These are phyloP conservation scores for Nitzschia sp. DNA, from an alignment of 108 stramenopile genomes.

Conservation along the genomic window DNA sequence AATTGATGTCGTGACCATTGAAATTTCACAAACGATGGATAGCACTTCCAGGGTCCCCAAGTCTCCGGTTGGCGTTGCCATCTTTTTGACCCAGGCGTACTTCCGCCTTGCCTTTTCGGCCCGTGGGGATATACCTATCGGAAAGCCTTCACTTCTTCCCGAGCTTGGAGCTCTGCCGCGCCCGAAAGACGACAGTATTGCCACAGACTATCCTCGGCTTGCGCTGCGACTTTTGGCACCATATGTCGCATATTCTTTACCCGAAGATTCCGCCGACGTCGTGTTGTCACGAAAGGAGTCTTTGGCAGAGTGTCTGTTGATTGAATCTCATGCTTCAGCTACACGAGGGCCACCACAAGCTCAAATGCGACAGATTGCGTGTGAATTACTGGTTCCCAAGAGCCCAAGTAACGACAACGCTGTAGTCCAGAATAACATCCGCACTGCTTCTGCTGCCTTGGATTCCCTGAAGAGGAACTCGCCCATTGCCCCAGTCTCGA, in stretches of 20 bases:
- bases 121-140: not conserved
- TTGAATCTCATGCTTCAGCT: constrained; percentile 42
- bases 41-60: not conserved
- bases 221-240: constrained; percentile 73
- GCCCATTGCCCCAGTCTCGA: not conserved
- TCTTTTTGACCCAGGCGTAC: constrained; percentile 15
- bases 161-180: constrained; percentile 38
- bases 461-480: not conserved
- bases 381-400: constrained; percentile 30
- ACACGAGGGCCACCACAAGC: not conserved
- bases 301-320: constrained; percentile 66
- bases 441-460: constrained; percentile 6
- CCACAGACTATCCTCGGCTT: constrained; percentile 55
- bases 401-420: constrained; percentile 12
- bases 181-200: constrained; percentile 16
- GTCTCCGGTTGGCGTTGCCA: constrained; percentile 10
- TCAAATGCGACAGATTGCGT: constrained; percentile 32
- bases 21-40: constrained; percentile 31
- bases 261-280: constrained; percentile 29
- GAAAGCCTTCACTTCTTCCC: constrained; percentile 14
- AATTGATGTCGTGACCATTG: constrained; percentile 33
- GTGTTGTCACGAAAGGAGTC: constrained; percentile 36
- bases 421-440: constrained; percentile 5
- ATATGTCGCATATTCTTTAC: constrained; percentile 43
- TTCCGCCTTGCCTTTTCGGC: constrained; percentile 18